phyloP scores from a whole-genome alignment of 192 early-diverging fungal species.

The Diversispora epigaea region DNA sequence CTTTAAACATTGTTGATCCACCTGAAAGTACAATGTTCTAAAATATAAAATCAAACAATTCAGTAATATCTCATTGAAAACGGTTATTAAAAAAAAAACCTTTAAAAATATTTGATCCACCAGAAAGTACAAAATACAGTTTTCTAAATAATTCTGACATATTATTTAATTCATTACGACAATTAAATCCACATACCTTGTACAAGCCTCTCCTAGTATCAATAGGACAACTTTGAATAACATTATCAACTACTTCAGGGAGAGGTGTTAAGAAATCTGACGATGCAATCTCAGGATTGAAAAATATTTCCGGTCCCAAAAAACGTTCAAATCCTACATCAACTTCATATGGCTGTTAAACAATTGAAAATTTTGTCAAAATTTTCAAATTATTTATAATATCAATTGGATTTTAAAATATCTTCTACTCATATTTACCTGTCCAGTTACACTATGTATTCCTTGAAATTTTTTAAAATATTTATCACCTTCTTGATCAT shows the following conservation, averaged over 20 bases:
- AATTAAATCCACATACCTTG: slow-evolving; percentile 55
- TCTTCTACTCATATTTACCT: slow-evolving; percentile 48
- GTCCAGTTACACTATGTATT: slow-evolving; percentile 80
- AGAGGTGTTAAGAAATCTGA: slow-evolving; percentile 95
- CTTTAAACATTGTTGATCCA: slow-evolving; percentile 99
- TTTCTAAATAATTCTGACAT: too few relatives aligned
- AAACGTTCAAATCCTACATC: slow-evolving; percentile 99
- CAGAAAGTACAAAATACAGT: too few relatives aligned
- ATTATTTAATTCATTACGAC: too few relatives aligned
- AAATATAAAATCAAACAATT: not conserved
- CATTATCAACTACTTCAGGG: slow-evolving; percentile 93
- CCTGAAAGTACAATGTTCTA: slow-evolving; percentile 99
- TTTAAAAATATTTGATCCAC: too few relatives aligned
- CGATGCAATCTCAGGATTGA: slow-evolving; percentile 97
- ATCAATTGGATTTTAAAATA: too few relatives aligned
- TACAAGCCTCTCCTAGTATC: slow-evolving; percentile 96
- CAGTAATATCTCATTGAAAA: not conserved
- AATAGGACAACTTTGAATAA: slow-evolving; percentile 95
- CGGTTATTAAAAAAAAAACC: too few relatives aligned
- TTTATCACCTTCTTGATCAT: slow-evolving; percentile 84
- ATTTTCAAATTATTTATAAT: not conserved
- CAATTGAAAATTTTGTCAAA: not conserved
- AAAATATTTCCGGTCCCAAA: slow-evolving; percentile 98
- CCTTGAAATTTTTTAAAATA: slow-evolving; percentile 88
- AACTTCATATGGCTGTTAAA: slow-evolving; percentile 76